phyloP scores from a whole-genome alignment of 176 grass and related monocot genomes.

The Aegilops bicornis region DNA sequence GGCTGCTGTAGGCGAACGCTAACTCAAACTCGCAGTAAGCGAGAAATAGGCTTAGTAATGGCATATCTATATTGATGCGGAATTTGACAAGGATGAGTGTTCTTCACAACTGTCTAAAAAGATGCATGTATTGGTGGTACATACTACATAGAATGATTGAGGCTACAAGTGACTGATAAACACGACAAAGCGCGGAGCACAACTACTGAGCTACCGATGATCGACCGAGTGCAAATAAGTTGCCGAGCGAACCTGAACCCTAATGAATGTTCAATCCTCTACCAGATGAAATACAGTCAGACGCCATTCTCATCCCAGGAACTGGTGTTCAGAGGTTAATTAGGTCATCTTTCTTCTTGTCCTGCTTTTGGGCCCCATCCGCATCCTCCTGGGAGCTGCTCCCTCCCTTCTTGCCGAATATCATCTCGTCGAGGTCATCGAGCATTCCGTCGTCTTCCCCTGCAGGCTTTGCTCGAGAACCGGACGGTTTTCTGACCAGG shows the following conservation, averaged over 20 bases:
- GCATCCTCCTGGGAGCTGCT: constrained; percentile 37
- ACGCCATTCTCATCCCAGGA: neutral
- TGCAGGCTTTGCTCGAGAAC: constrained; percentile 53
- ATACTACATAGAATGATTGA: too few relatives aligned
- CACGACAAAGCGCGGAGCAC: too few relatives aligned
- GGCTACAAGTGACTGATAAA: too few relatives aligned
- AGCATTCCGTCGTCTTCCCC: constrained; percentile 78
- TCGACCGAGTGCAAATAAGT: constrained; percentile 13
- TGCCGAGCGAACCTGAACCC: constrained; percentile 30
- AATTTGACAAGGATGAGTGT: too few relatives aligned
- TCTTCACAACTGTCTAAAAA: too few relatives aligned
- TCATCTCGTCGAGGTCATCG: constrained; percentile 90
- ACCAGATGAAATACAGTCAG: constrained; percentile 18
- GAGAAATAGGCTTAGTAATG: too few relatives aligned
- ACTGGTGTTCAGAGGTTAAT: constrained; percentile 63
- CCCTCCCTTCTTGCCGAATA: constrained; percentile 88
- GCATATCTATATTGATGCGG: too few relatives aligned
- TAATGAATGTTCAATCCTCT: constrained; percentile 36
- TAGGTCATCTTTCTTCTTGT: constrained; percentile 72
- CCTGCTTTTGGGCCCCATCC: constrained; percentile 41
- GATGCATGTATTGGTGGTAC: too few relatives aligned
- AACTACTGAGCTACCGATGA: neutral
- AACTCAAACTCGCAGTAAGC: too few relatives aligned
- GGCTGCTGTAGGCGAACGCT: too few relatives aligned
- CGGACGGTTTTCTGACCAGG: constrained; percentile 68